Base-by-base conservation (phyloP, 2,329 filamentous ascomycete genomes). In the Pseudocercospora fuligena region DNA sequence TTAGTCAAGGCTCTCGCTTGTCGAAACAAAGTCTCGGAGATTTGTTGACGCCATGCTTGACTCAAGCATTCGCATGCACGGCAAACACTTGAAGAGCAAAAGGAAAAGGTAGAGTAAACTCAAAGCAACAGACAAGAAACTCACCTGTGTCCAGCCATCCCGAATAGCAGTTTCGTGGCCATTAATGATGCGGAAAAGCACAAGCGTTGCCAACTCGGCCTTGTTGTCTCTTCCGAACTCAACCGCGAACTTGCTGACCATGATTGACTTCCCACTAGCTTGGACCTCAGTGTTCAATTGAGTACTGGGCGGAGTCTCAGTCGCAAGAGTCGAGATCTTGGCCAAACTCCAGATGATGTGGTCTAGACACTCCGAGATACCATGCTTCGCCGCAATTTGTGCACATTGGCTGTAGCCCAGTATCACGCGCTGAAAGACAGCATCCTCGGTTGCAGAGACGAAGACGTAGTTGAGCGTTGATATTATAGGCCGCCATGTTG, bases 211-310 rank as follows among this genome's bases (percentile, higher is more conserved):
- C 63, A 99, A 84, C 78, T 99, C 94, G 43, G 94, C 94, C 76
- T 94, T 90, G 80, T 96, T 94, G 78, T 99, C 93, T 71, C 94
- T 87, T 47, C 95, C 95, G 75, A 99, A 93, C 76, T 96, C 94
- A 67, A 99, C 95, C 54, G 96, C 94, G 69, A 97, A 89, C 82
- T 98, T 94, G 78, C 94, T 98, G 72, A 99, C 96, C 95, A 99
- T 99, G 64, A 99, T 93, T 75, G 90, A 95, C 79, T 92, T 94
- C 71, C 95, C 92, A 63, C 74, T 73, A 12, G 90, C 93, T 78
- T 98, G 94, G 2, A 99, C 92, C 79, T 98, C 95, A 0, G 96
- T 98, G 76, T 99, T 99, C 29, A 99, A 85, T 9, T 89, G 83
- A 1, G 94, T 99, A 78, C 92, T 97, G 54, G 92, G 91, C 3